Percentiles rank a stretch among this genome's conserved stretches.
phyloP scores from a whole-genome alignment of 2,329 filamentous ascomycete genomes.

The Cladosporium sp. region DNA sequence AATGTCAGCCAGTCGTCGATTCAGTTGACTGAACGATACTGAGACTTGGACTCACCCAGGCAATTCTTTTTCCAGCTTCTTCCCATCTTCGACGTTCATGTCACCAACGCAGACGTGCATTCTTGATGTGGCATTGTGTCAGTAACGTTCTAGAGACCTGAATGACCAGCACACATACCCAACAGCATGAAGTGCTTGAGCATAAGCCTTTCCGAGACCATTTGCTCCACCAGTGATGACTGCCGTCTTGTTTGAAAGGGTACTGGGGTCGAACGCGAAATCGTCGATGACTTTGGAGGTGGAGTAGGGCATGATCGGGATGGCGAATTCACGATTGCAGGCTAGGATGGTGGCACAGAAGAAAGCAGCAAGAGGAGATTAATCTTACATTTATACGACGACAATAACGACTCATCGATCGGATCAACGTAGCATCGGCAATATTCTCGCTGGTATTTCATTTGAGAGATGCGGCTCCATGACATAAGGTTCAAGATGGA shows the following conservation, averaged over 20 bases:
- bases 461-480: too few species aligned
- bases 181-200: constrained; percentile 22
- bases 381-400: too few species aligned
- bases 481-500: too few species aligned
- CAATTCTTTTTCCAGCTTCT: constrained; percentile 22
- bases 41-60: constrained; percentile 15
- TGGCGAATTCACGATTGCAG: too few species aligned
- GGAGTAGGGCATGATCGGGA: not conserved
- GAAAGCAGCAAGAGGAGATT: too few species aligned
- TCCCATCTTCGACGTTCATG: constrained; percentile 22
- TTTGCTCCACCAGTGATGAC: constrained; percentile 43
- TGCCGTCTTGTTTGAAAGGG: constrained; percentile 39
- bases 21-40: constrained; percentile 8
- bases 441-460: too few species aligned
- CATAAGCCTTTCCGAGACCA: constrained; percentile 30
- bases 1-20: constrained; percentile 13
- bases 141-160: not conserved
- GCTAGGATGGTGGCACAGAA: too few species aligned
- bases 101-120: constrained; percentile 25
- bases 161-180: constrained; percentile 16
- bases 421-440: too few species aligned
- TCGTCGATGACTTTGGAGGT: constrained; percentile 15
- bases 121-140: constrained; percentile 12
- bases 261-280: constrained; percentile 16
- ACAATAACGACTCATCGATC: too few species aligned